Conservation (phyloP, 805 yeast species). For the Schwanniomyces yamadae region DNA sequence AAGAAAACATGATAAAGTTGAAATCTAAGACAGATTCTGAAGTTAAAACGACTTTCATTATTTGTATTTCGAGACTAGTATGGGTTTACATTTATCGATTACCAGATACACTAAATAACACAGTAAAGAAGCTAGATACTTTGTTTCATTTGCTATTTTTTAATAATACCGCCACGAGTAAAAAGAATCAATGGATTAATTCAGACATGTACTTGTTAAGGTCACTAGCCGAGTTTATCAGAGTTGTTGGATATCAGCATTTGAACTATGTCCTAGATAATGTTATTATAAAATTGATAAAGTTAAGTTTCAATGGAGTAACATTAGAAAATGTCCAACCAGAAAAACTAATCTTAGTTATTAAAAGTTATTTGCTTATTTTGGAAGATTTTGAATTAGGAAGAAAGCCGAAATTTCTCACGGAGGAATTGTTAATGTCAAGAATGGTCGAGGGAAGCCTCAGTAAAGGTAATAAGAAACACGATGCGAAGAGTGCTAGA, state of each 20-base stretch:
- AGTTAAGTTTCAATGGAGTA: constrained; percentile 55
- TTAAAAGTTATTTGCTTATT: constrained; percentile 70
- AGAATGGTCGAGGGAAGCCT: not conserved
- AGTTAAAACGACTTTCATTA: constrained; percentile 55
- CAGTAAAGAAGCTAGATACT: constrained; percentile 71
- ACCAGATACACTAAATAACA: constrained; percentile 84
- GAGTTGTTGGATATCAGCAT: constrained; percentile 76
- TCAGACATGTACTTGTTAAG: constrained; percentile 60
- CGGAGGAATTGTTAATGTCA: constrained; percentile 41
- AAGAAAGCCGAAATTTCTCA: constrained; percentile 73
- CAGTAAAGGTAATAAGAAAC: not conserved
- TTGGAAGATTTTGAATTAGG: constrained; percentile 57
- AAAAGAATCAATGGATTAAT: constrained; percentile 75
- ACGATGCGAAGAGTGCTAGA: constrained; percentile 3
- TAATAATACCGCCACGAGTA: constrained; percentile 34
- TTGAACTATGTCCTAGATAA: constrained; percentile 79
- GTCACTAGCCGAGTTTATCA: constrained; percentile 69
- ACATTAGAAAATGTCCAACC: constrained; percentile 61
- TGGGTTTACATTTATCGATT: constrained; percentile 91
- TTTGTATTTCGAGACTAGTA: constrained; percentile 67
- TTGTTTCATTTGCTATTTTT: constrained; percentile 59
- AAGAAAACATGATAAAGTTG: constrained; percentile 56
- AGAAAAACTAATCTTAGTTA: constrained; percentile 68
- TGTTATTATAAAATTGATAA: constrained; percentile 68
- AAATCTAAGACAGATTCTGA: constrained; percentile 58